Base-by-base conservation (phyloP, 2,329 filamentous ascomycete genomes). In the Fusarium lyarnte region DNA sequence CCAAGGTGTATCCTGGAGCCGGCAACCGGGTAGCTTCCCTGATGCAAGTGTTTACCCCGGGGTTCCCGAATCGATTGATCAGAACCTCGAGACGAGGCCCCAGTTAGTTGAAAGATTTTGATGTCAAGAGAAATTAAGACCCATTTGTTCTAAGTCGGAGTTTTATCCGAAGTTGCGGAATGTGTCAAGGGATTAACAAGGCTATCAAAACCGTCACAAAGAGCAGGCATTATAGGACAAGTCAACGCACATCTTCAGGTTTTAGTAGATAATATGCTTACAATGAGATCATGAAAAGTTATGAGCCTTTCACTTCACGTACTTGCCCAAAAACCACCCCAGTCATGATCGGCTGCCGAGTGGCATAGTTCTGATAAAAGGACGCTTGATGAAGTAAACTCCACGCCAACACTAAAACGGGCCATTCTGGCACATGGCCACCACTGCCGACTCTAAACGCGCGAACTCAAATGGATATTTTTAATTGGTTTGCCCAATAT, bases 11-110 rank as follows among this genome's bases (percentile, higher is more conserved):
- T 58, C 57, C 60, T 25, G 43, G 61, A 35, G 25, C 41, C 52
- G 53, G 29, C 66, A 49, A 42, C 58, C 57, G 57, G 70, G 52
- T 42, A 57, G 47, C 62, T 45, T 60, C 57, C 57, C 52, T 60
- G 47, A 51, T 66, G 69, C 69, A 66, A 73, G 65, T 63, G 39
- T 45, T 70, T 27, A 36, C 58, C 29, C 65, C 57, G 39, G 61
- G 54, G 21, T 17, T 41, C 45, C 66, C 57, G 39, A 54, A 21
- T n/a, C 41, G 47, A 45, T 41, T 49, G 41, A 58, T 41, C 46
- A 70, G 52, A 41, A 29, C 35, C 43, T 66, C 47, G 41, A 58
- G 55, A 49, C 46, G 47, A 53, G 31, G 46, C 38, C 55, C 61
- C 19, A 29, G 65, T 33, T 46, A 49, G 35, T 54, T 23, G 35